Evolutionary conservation across 2,329 filamentous ascomycete species (phyloP), one percentile per base, ranked within the genome.

Genomic region (Neophaeococcomyces mojaviensis): DNA sequence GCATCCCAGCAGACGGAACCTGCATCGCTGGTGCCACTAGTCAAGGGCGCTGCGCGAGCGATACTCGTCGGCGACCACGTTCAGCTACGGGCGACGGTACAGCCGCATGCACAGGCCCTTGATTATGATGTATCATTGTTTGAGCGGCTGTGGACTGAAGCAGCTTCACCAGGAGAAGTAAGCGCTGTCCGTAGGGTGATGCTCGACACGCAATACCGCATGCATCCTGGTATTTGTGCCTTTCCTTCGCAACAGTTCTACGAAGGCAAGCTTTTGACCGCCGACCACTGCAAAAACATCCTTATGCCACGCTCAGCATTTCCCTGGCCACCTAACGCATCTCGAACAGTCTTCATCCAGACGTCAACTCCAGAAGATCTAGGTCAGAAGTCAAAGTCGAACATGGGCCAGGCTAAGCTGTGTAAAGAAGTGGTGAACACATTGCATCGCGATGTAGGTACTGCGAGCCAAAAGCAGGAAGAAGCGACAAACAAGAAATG

Each of bases 1-100:
- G 69, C 70, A 5, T 73, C 69, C 2, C 69, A 73, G 48, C 67
- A 68, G 46, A 71, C 67, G 0, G 69, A 73, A 47, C 63, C 69
- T 0, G 62, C 57, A 1, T 65, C 64, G 2, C 52, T 72, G 1
- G 59, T 71, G 0, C 67, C 65, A 2, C 57, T 71, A 56, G 24
- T 40, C 8, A 30, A 40, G 24, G 38, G 38, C 3, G 4, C 19
- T 5, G 26, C 38, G n/a, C 64, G 63, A 39, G 68, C 63, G 1
- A 62, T 72, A 2, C 52, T 73, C 0, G 69, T 73, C 1, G 69
- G 69, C 1, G 69, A 73, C 39, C 69, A 73, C 52, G 67, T 71
- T 1, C 68, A 73, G 48, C 63, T 72, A 3, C 61, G 68, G 13
- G 67, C 70, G 0, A 71, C 66, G 0, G 64, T 72, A 8, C 59